Evolutionary conservation across 1,139 yeast species (phyloP).

Genomic region (Lodderomyces oxycetoniae): DNA sequence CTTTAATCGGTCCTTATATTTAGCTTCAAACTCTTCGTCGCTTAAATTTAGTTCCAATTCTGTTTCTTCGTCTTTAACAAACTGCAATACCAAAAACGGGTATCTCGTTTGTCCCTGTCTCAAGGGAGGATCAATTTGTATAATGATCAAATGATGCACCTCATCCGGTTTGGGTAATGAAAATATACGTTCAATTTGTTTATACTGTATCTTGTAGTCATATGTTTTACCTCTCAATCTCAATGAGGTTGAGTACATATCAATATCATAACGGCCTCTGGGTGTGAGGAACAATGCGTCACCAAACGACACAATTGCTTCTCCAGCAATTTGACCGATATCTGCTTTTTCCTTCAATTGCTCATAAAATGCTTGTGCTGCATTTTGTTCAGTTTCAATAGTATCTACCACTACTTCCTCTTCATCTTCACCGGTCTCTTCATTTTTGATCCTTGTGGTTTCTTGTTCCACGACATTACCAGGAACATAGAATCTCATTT

Average conservation of each 20-base stretch:
- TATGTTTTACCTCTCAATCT: conserved; percentile 96
- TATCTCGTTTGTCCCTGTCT: conserved; percentile 93
- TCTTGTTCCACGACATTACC: conserved; percentile 60
- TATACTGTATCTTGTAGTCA: conserved; percentile 91
- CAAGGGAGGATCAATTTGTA: conserved; percentile 92
- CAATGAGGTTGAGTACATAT: conserved; percentile 82
- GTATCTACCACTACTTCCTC: conserved; percentile 39
- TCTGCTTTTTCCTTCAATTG: conserved; percentile 93
- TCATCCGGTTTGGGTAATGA: conserved; percentile 94
- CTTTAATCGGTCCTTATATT: conserved; percentile 73
- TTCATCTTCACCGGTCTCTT: conserved; percentile 37
- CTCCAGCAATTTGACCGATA: conserved; percentile 93
- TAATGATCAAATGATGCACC: conserved; percentile 76
- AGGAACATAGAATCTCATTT: conserved; percentile 88
- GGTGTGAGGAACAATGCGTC: conserved; percentile 94
- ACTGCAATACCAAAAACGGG: conserved; percentile 87
- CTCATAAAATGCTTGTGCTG: conserved; percentile 85
- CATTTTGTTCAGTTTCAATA: conserved; percentile 56
- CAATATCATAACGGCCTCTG: conserved; percentile 96
- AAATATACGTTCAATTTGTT: conserved; percentile 85
- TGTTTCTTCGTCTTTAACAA: conserved; percentile 82
- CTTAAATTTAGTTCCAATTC: conserved; percentile 85
- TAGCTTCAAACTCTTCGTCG: conserved; percentile 73
- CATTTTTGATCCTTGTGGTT: conserved; percentile 35
- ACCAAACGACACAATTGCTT: conserved; percentile 91